Conservation (phyloP, 1,139 yeast species). For the Blastobotrys capitulatus region DNA sequence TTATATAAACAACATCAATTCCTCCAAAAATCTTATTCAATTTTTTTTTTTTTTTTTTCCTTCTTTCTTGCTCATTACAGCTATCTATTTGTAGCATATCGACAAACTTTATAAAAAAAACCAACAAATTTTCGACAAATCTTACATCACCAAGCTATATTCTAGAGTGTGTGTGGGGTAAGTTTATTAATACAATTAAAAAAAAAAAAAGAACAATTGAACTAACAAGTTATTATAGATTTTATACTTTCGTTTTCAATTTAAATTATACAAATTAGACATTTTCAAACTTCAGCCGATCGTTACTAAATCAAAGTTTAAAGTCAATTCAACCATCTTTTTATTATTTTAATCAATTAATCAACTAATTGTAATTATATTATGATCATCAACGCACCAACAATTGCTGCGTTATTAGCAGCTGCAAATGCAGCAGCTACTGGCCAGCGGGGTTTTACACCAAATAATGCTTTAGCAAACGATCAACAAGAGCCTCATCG, state of each 20-base stretch:
- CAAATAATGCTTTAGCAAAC: not conserved
- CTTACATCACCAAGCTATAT: no score
- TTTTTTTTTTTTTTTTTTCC: not conserved
- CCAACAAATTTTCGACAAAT: no score
- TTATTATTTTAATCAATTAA: not conserved
- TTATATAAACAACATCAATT: conserved; percentile 1
- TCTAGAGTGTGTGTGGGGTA: no score
- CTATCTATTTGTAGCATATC: not conserved
- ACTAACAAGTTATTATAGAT: not conserved
- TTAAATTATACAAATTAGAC: not conserved
- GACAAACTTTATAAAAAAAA: no score
- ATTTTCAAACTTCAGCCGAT: not conserved
- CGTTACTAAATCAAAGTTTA: not conserved
- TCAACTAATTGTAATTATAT: not conserved
- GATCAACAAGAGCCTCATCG: not conserved
- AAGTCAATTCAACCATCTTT: not conserved
- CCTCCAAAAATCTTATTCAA: not conserved
- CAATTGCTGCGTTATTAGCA: not conserved
- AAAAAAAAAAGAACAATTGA: no score
- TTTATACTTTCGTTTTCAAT: not conserved
- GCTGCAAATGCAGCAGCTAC: not conserved
- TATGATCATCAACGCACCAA: not conserved
- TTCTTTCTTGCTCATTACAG: not conserved
- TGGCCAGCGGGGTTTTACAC: not conserved
- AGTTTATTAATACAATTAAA: no score